Base-by-base conservation (phyloP, 768 basidiomycete genomes). In the Kwoniella mangroviensis region DNA sequence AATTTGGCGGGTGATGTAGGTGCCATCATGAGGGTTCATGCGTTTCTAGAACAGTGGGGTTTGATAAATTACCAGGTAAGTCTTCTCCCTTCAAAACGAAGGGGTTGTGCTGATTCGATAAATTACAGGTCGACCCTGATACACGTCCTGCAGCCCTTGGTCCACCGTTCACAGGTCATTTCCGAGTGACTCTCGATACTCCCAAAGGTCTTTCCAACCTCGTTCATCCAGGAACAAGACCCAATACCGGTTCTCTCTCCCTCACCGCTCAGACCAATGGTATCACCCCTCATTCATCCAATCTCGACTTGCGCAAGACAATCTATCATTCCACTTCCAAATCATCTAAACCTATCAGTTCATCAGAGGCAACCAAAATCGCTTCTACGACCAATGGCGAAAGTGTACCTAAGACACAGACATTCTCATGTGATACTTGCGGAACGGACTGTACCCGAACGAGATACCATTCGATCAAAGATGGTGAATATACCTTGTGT, bases 31-130 rank as follows among this genome's bases (percentile, higher is more conserved):
- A 90, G 97, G 63, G 96, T 99, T 1, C 97, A 99, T 83, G 95
- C 94, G 3, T 98, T 99, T 83, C 86, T 99, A 41, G 97, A 98
- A 82, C 97, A 98, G 79, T 99, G 97, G 97, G 97, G 97, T 0
- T 86, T 99, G 68, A 90, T 99, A 79, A 99, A 99, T 85, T 99
- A 99, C 83, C 97, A 99, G 87, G 96, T 94, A 73, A 66, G 88
- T 79, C 21, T 9, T 7, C 24, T 56, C 15, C 21, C 28, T 62
- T n/a, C 9, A 4, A 6, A 28, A 13, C 12, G 19, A 22, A n/a
- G 22, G 7, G 41, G 45, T 51, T 13, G 26, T 15, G 49, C 26
- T 52, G 12, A 40, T 34, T 7, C 34, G 34, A 34, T 34, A 34
- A 34, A 34, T 54, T 53, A 10, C 77, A 99, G 96, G 93, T 99